These are phyloP conservation scores for Fonsecaea monophora DNA, from an alignment of 2,329 filamentous ascomycete species.

Conservation along the genomic window DNA sequence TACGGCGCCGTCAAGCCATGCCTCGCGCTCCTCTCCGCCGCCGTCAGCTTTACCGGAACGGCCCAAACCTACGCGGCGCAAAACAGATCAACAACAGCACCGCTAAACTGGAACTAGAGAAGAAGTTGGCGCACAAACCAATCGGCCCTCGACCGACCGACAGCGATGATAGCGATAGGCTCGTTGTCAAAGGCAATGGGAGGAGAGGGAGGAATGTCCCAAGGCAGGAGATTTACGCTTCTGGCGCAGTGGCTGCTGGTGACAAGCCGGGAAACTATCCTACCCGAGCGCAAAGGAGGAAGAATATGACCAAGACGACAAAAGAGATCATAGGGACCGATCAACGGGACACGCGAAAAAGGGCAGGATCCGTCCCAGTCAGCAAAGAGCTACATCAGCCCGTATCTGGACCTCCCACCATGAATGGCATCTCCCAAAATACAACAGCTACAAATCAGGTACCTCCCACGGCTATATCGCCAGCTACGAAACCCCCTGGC, in stretches of 20 bases:
- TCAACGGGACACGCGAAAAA: constrained; percentile 19
- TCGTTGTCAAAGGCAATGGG: constrained; percentile 37
- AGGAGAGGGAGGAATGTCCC: constrained; percentile 30
- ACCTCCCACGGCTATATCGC: constrained; percentile 12
- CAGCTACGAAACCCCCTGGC: constrained; percentile 18
- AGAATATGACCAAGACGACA: constrained; percentile 33
- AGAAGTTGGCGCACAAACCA: constrained; percentile 36
- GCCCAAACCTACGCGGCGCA: constrained; percentile 16
- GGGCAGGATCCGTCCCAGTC: constrained; percentile 2
- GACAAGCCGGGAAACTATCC: constrained; percentile 39
- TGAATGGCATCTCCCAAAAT: constrained; percentile 18
- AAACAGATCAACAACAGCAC: constrained; percentile 28
- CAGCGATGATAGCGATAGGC: constrained; percentile 41
- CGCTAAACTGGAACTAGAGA: constrained; percentile 32
- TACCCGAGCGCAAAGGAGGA: constrained; percentile 35
- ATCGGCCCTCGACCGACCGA: constrained; percentile 35
- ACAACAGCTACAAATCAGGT: constrained; percentile 2
- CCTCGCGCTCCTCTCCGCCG: constrained; percentile 36
- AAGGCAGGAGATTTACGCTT: constrained; percentile 39
- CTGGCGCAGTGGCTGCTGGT: constrained; percentile 36
- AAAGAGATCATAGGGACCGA: constrained; percentile 28
- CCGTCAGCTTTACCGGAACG: constrained; percentile 31
- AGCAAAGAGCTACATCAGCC: constrained; percentile 6
- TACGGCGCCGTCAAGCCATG: constrained; percentile 25
- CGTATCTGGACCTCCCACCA: not conserved